phyloP scores from a whole-genome alignment of 441 rosid species.

The Flueggea neowawraea region DNA sequence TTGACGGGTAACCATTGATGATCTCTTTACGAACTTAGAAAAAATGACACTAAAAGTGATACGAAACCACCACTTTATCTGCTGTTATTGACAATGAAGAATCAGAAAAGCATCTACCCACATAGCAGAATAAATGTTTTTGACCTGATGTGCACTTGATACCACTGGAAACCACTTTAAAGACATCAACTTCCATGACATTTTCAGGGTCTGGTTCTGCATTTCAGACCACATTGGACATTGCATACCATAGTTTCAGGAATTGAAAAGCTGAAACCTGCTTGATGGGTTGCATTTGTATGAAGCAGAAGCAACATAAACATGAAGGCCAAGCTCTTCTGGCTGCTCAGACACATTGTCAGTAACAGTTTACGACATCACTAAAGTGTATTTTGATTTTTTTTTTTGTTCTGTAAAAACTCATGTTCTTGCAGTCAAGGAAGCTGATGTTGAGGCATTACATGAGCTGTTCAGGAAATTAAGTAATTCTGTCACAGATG shows the following conservation, averaged over 20 bases:
- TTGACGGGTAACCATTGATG: not conserved
- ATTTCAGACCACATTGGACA: not conserved
- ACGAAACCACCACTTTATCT: no score
- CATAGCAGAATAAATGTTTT: no score
- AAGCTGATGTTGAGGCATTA: constrained; percentile 49
- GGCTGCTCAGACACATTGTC: constrained; percentile 60
- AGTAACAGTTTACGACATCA: constrained; percentile 5
- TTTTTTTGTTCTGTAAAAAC: no score
- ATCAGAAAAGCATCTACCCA: no score
- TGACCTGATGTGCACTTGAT: no score
- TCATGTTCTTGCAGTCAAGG: constrained; percentile 41
- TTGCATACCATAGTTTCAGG: no score
- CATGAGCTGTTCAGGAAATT: constrained; percentile 51
- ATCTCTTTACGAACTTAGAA: not conserved
- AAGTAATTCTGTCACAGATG: constrained; percentile 48
- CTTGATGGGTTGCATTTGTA: constrained; percentile 37
- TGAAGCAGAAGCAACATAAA: constrained; percentile 33
- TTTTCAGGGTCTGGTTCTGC: no score
- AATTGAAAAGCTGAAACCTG: not conserved
- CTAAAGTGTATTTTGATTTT: not conserved
- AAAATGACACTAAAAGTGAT: not conserved
- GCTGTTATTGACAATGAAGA: no score
- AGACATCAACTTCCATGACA: no score
- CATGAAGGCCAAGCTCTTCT: constrained; percentile 40
- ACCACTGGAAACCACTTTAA: no score